Conservation (phyloP, 1,139 yeast genomes). For the Candida sp. region DNA sequence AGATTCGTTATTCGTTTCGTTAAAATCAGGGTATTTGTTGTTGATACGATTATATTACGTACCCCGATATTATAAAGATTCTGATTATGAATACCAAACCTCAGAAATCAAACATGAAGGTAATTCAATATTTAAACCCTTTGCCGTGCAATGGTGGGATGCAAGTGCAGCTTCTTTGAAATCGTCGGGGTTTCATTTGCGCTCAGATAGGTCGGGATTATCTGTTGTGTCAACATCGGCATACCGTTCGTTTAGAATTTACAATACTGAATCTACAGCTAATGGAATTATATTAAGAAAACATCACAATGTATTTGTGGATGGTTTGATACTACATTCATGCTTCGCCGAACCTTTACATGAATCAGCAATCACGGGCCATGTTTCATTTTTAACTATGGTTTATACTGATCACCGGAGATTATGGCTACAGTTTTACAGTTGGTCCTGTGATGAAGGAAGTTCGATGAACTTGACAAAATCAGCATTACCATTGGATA, state of each 20-base stretch:
- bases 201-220: conserved; percentile 34
- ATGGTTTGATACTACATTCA: conserved; percentile 39
- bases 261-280: conserved; percentile 30
- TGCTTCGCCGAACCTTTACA: conserved; percentile 40
- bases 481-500: conserved; percentile 31
- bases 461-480: conserved; percentile 19
- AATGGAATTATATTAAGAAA: conserved; percentile 36
- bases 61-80: conserved; percentile 26
- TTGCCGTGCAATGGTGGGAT: conserved; percentile 54
- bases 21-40: conserved; percentile 40
- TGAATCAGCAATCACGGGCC: conserved; percentile 21
- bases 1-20: conserved; percentile 40
- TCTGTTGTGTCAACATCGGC: conserved; percentile 39
- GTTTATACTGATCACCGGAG: conserved; percentile 35
- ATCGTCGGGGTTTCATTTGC: conserved; percentile 32
- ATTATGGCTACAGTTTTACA: conserved; percentile 32
- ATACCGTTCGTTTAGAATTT: conserved; percentile 34
- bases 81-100: conserved; percentile 17
- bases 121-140: conserved; percentile 33
- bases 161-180: conserved; percentile 23
- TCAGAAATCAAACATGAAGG: conserved; percentile 5
- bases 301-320: conserved; percentile 37
- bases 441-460: conserved; percentile 38
- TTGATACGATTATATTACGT: conserved; percentile 33
- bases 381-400: conserved; percentile 32